Evolutionary conservation across 2,329 filamentous ascomycete genomes (phyloP).

Genomic region (Coniochaeta sp.): DNA sequence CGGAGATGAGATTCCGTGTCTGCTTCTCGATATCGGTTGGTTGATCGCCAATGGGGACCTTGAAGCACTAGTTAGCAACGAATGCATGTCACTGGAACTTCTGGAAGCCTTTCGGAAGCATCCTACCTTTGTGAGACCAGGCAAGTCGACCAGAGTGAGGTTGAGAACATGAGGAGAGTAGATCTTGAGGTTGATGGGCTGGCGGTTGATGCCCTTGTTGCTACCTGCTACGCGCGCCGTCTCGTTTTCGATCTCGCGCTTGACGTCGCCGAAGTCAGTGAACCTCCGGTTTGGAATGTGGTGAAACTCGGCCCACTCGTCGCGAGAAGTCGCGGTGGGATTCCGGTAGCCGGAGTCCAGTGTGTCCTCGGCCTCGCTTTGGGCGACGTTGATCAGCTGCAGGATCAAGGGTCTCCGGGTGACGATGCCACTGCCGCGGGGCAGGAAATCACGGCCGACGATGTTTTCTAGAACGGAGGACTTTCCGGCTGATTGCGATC

Average conservation of each 20-base stretch:
- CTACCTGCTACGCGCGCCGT: constrained; percentile 59
- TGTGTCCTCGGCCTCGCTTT: constrained; percentile 63
- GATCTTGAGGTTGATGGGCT: constrained; percentile 97
- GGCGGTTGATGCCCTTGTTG: constrained; percentile 97
- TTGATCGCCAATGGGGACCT: constrained; percentile 96
- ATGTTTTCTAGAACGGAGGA: constrained; percentile 99
- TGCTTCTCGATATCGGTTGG: constrained; percentile 98
- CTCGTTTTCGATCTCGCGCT: constrained; percentile 92
- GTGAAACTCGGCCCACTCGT: constrained; percentile 90
- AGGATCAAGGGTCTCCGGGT: constrained; percentile 91
- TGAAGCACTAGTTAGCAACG: background rate
- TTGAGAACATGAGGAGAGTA: constrained; percentile 97
- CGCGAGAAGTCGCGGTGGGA: constrained; percentile 59
- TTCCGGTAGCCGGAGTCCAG: constrained; percentile 68
- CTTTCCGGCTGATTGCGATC: constrained; percentile 96
- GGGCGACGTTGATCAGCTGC: constrained; percentile 94
- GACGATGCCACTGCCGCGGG: constrained; percentile 92
- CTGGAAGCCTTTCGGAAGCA: constrained; percentile 3
- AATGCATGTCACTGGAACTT: constrained; percentile 3
- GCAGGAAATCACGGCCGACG: constrained; percentile 93
- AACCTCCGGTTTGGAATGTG: constrained; percentile 92
- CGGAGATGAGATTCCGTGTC: constrained; percentile 89
- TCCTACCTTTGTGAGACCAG: constrained; percentile 86
- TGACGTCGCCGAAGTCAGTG: constrained; percentile 90
- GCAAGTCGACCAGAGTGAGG: constrained; percentile 90